phyloP scores from a whole-genome alignment of 2,329 filamentous ascomycete genomes.

The Hawksworthiomyces lignivorus region DNA sequence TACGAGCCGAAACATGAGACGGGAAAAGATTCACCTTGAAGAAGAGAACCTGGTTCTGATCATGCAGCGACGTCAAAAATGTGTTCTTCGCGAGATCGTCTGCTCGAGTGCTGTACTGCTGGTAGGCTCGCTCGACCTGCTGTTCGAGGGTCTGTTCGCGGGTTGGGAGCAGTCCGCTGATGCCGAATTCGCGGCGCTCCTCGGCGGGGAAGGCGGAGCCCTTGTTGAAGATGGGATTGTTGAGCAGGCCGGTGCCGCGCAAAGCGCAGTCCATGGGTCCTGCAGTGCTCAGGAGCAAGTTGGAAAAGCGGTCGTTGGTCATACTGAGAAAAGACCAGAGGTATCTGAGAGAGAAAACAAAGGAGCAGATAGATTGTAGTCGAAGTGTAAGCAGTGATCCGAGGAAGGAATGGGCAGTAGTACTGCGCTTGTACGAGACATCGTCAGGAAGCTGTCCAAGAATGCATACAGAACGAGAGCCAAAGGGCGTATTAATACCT shows the following conservation, averaged over 20 bases:
- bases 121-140: conserved; percentile 68
- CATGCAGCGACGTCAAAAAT: conserved; percentile 76
- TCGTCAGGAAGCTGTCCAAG: too few relatives aligned
- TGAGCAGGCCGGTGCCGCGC: conserved; percentile 48
- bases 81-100: conserved; percentile 76
- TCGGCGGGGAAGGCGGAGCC: conserved; percentile 67
- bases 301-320: conserved; percentile 22
- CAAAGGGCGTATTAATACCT: too few relatives aligned
- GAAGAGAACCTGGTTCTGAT: conserved; percentile 79
- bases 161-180: conserved; percentile 65
- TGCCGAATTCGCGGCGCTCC: conserved; percentile 62
- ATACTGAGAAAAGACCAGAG: not conserved
- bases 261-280: conserved; percentile 43
- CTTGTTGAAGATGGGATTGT: conserved; percentile 69
- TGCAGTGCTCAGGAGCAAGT: conserved; percentile 39
- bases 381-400: too few relatives aligned
- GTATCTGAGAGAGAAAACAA: too few relatives aligned
- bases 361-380: too few relatives aligned
- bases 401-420: too few relatives aligned
- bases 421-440: too few relatives aligned
- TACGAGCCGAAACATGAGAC: not conserved
- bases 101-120: conserved; percentile 60
- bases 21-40: conserved; percentile 33
- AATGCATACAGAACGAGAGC: too few relatives aligned
- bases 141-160: conserved; percentile 68